These are phyloP conservation scores for Eucalyptus lansdowneana DNA, from an alignment of 345 rosid species.

Conservation along the genomic window DNA sequence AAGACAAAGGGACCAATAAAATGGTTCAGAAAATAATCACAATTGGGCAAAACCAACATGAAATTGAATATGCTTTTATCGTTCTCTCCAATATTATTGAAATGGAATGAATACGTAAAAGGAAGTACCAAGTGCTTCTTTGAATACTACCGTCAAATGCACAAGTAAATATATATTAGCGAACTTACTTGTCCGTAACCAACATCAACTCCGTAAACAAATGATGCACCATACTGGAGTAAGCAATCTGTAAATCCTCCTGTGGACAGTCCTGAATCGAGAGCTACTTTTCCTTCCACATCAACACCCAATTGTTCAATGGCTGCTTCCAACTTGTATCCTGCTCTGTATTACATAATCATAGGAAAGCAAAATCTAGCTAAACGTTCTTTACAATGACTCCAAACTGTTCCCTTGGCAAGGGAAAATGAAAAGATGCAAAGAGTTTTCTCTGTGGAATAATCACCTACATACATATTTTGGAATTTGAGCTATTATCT, in stretches of 20 bases:
- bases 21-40: not conserved
- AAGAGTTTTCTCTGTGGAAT: conserved; percentile 5
- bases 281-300: conserved; percentile 85
- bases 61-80: not conserved
- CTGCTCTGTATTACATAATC: conserved; percentile 43
- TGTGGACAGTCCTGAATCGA: conserved; percentile 91
- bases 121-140: not conserved
- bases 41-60: not conserved
- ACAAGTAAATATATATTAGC: not conserved
- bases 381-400: not conserved
- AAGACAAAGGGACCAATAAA: not conserved
- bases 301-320: conserved; percentile 71
- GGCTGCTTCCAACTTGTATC: conserved; percentile 91
- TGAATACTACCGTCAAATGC: not conserved
- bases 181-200: conserved; percentile 81
- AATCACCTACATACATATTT: conserved; percentile 99
- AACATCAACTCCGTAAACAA: conserved; percentile 95
- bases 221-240: conserved; percentile 87
- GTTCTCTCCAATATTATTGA: not conserved
- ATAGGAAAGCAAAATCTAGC: not conserved
- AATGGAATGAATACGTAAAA: not conserved
- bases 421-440: not conserved
- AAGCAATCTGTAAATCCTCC: conserved; percentile 96
- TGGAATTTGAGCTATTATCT: conserved; percentile 73
- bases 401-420: not conserved